Conservation (phyloP, 2,329 filamentous ascomycete genomes). For the Pestalotiopsis sp. region DNA sequence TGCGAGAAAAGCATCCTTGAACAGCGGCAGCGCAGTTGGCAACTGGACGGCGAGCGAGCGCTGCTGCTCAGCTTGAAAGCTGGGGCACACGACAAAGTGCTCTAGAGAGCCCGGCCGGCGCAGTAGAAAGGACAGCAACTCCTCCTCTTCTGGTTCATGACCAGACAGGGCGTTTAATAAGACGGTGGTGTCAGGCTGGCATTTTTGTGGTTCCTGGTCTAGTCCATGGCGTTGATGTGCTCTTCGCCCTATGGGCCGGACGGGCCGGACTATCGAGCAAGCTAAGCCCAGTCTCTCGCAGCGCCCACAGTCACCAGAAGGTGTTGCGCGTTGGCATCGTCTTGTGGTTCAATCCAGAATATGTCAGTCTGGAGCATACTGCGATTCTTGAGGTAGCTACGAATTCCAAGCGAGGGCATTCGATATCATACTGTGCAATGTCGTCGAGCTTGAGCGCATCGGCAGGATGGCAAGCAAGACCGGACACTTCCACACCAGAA, state of each 20-base stretch:
- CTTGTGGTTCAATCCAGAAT: neutral
- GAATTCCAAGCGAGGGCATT: neutral
- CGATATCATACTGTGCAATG: neutral
- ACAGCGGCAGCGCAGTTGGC: slow-evolving; percentile 18
- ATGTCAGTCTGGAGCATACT: neutral
- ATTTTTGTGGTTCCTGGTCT: neutral
- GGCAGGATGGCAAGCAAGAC: neutral
- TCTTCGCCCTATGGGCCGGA: slow-evolving; percentile 20
- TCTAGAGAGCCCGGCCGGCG: slow-evolving; percentile 22
- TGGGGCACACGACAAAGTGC: slow-evolving; percentile 21
- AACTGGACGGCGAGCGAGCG: slow-evolving; percentile 20
- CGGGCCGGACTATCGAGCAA: slow-evolving; percentile 23
- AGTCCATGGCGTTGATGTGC: slow-evolving; percentile 10
- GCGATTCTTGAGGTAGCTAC: no score
- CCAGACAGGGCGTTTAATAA: slow-evolving; percentile 8
- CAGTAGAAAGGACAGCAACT: slow-evolving; percentile 25
- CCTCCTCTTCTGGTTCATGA: slow-evolving; percentile 22
- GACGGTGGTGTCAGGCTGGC: neutral
- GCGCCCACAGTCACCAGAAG: slow-evolving; percentile 16
- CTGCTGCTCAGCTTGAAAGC: slow-evolving; percentile 23
- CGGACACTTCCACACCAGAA: neutral
- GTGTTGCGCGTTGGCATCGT: slow-evolving; percentile 19
- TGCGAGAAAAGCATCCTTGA: slow-evolving; percentile 30
- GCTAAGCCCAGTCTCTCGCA: slow-evolving; percentile 21
- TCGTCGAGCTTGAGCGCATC: neutral